phyloP scores from a whole-genome alignment of 805 yeast species.

The Schizosaccharomyces cryophilus region DNA sequence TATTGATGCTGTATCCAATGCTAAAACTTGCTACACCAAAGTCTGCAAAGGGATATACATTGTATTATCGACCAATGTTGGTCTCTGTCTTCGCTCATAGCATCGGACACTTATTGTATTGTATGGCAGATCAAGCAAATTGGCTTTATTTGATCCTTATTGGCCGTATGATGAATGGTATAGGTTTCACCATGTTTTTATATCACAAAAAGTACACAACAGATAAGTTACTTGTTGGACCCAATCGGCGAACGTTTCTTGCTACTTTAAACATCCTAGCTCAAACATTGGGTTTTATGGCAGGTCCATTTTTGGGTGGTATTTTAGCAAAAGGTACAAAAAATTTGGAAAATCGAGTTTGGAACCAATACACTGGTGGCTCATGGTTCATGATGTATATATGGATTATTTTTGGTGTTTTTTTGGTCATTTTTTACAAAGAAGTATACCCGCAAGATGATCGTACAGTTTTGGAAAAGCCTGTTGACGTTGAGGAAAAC shows the following conservation, averaged over 20 bases:
- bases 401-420: background rate
- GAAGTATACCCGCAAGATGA: background rate
- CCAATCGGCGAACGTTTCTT: background rate
- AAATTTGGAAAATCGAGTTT: background rate
- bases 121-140: background rate
- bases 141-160: background rate
- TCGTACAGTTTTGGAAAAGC: background rate
- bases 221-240: background rate
- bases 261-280: background rate
- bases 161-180: background rate
- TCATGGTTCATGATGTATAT: background rate
- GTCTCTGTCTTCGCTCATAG: background rate
- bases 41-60: background rate
- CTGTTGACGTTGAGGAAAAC: background rate
- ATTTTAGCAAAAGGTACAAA: background rate
- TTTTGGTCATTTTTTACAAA: background rate
- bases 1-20: background rate
- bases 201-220: background rate
- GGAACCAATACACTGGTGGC: background rate
- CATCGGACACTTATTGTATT: background rate
- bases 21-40: background rate
- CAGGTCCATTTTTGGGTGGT: conserved; percentile 1
- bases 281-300: background rate
- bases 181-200: background rate
- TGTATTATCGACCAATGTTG: background rate